A percentile compares a stretch with the other conserved stretches of the same genome.
phyloP scores from a whole-genome alignment of 2,329 filamentous ascomycete genomes.

The Aspergillus sp. region DNA sequence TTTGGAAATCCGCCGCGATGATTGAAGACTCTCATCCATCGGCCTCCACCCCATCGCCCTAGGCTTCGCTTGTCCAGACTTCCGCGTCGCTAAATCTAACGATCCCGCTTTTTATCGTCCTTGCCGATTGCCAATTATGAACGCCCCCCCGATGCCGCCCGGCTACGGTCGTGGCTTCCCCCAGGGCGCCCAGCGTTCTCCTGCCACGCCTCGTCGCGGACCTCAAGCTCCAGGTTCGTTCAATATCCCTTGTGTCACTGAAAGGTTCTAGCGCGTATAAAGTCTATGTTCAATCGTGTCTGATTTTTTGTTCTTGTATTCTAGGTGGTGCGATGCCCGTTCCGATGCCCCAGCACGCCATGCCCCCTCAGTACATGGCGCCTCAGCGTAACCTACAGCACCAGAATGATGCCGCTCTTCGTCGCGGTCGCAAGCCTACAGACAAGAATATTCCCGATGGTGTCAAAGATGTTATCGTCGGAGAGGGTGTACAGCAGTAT shows the following conservation, averaged over 20 bases:
- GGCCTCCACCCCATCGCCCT: constrained; percentile 3
- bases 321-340: constrained; percentile 35
- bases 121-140: constrained; percentile 28
- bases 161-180: constrained; percentile 44
- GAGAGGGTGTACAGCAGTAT: constrained; percentile 80
- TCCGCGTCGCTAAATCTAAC: background rate
- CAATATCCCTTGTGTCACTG: background rate
- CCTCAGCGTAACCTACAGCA: constrained; percentile 38
- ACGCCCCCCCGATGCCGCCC: constrained; percentile 43
- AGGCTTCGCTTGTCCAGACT: background rate
- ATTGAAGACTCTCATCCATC: constrained; percentile 8
- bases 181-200: constrained; percentile 40
- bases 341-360: constrained; percentile 37
- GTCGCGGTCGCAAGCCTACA: constrained; percentile 83
- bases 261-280: background rate
- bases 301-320: constrained; percentile 5
- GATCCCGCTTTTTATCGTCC: background rate
- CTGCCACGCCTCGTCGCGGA: constrained; percentile 43
- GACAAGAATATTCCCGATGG: constrained; percentile 94
- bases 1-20: constrained; percentile 4
- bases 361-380: constrained; percentile 39
- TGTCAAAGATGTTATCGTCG: constrained; percentile 77
- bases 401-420: constrained; percentile 58
- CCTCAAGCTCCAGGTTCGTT: constrained; percentile 39
- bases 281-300: constrained; percentile 5